Conservation (phyloP, 1,139 yeast genomes). For the Suhomyces yuchorum region DNA sequence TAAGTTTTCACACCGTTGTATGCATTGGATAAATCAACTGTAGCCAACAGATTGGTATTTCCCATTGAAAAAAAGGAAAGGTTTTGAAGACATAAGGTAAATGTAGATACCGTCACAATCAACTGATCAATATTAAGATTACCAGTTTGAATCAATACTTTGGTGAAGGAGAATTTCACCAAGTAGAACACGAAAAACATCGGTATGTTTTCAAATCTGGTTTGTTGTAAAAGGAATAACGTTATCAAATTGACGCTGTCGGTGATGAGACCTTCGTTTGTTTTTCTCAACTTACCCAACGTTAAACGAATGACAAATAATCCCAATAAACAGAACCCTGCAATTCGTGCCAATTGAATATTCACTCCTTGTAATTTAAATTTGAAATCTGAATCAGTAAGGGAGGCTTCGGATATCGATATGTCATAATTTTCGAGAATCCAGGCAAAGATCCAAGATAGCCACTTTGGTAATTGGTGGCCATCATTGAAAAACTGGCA, state of each 20-base stretch:
- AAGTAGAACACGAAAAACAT: constrained; percentile 56
- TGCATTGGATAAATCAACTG: constrained; percentile 87
- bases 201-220: constrained; percentile 70
- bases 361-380: constrained; percentile 30
- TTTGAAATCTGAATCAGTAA: constrained; percentile 22
- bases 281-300: constrained; percentile 28
- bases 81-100: constrained; percentile 56
- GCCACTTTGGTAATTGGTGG: constrained; percentile 44
- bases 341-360: constrained; percentile 31
- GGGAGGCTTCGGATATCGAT: constrained; percentile 6
- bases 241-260: constrained; percentile 51
- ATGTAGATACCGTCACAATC: constrained; percentile 25
- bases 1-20: constrained; percentile 82
- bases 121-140: constrained; percentile 24
- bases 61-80: constrained; percentile 85
- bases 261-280: constrained; percentile 33
- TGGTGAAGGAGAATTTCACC: constrained; percentile 32
- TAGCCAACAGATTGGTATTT: constrained; percentile 87
- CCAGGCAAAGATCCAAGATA: constrained; percentile 35
- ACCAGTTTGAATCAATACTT: constrained; percentile 12
- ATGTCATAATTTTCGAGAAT: constrained; percentile 30
- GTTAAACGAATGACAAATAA: constrained; percentile 29
- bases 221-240: constrained; percentile 66
- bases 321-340: constrained; percentile 21
- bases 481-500: constrained; percentile 59